phyloP scores from a whole-genome alignment of 78 protist species.

The Mastigamoeba balamuthi region DNA sequence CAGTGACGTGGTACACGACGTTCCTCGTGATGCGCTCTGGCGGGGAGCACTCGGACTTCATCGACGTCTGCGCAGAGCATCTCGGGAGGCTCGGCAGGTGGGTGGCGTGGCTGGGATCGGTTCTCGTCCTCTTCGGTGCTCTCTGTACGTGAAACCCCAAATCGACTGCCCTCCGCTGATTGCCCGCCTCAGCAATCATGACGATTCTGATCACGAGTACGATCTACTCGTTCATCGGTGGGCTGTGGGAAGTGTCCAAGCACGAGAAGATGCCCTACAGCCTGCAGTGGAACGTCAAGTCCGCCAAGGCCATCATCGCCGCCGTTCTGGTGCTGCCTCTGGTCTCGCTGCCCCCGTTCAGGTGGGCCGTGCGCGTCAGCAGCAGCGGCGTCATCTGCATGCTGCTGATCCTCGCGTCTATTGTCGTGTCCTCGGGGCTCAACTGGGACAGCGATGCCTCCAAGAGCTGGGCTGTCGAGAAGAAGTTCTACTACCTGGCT shows the following conservation, averaged over 20 bases:
- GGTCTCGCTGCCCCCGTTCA: not conserved
- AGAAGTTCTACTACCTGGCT: not conserved
- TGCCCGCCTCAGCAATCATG: no score
- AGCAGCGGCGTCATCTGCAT: not conserved
- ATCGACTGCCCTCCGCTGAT: no score
- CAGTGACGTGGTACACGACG: not conserved
- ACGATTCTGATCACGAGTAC: not conserved
- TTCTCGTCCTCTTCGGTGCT: not conserved
- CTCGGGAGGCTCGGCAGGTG: not conserved
- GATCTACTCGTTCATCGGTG: not conserved
- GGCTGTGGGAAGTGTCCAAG: not conserved
- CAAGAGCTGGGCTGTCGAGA: not conserved
- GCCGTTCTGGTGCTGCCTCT: not conserved
- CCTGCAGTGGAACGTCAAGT: not conserved
- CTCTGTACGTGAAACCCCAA: no score
- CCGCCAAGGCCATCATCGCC: not conserved
- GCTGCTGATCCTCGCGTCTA: not conserved
- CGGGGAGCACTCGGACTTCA: not conserved
- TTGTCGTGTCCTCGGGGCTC: not conserved
- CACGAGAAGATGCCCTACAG: not conserved
- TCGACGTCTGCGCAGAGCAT: not conserved
- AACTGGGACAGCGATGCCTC: not conserved
- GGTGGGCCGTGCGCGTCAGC: not conserved
- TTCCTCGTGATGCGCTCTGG: not conserved
- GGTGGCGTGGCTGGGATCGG: not conserved